Conservation (phyloP, 805 yeast genomes). For the Starmerella kuoi region DNA sequence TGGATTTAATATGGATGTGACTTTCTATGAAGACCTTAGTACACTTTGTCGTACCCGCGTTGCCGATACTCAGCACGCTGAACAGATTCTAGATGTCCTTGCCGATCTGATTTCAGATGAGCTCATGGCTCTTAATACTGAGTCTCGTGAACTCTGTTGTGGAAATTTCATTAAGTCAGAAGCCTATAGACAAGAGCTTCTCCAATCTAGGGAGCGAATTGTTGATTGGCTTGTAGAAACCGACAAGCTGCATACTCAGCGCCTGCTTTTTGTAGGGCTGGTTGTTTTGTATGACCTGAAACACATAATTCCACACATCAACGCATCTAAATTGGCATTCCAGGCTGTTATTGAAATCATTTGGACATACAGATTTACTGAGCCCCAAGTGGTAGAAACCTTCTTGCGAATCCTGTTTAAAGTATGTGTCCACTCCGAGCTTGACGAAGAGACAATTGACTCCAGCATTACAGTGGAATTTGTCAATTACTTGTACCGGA, state of each 20-base stretch:
- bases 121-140: constrained; percentile 1
- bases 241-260: constrained; percentile 12
- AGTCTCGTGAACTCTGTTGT: constrained; percentile 2
- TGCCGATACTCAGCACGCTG: constrained; percentile 2
- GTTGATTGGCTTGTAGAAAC: constrained; percentile 3
- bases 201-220: constrained; percentile 4
- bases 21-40: constrained; percentile 4
- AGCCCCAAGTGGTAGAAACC: constrained; percentile 33
- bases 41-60: constrained; percentile 4
- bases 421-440: constrained; percentile 6
- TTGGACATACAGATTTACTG: constrained; percentile 31
- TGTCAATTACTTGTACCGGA: constrained; percentile 37
- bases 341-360: constrained; percentile 31
- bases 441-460: constrained; percentile 3
- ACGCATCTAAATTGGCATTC: constrained; percentile 2
- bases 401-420: constrained; percentile 32
- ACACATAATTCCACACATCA: not conserved
- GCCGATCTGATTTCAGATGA: constrained; percentile 11
- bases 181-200: constrained; percentile 9
- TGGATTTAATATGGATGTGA: no score
- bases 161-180: constrained; percentile 6
- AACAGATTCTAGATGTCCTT: constrained; percentile 9
- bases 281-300: constrained; percentile 5
- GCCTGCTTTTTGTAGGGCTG: constrained; percentile 7
- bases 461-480: constrained; percentile 34